Evolutionary conservation across 345 rosid genomes (phyloP).

Genomic region (Eucalyptus sp.): DNA sequence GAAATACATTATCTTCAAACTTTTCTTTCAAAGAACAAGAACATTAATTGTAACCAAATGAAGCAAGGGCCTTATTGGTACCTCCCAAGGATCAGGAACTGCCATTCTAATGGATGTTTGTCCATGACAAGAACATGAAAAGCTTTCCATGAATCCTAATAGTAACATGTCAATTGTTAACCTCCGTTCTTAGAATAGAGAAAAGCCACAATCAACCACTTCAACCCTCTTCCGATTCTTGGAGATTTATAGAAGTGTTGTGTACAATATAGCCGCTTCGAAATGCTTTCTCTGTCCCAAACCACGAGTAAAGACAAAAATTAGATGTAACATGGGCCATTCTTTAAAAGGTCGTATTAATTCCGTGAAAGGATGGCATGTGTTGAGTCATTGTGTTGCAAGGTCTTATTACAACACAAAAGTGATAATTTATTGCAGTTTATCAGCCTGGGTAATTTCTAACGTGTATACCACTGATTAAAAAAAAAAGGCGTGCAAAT

Average conservation of each 20-base stretch:
- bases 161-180: not conserved
- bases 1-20: not conserved
- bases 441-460: not conserved
- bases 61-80: not conserved
- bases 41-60: not conserved
- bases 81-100: no score
- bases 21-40: not conserved
- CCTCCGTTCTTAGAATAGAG: not conserved
- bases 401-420: not conserved
- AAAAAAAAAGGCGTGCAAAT: not conserved
- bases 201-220: not conserved
- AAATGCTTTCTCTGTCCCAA: not conserved
- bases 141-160: not conserved
- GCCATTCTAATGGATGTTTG: not conserved
- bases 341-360: not conserved
- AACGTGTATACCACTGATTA: not conserved
- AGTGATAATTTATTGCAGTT: not conserved
- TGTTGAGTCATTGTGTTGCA: not conserved
- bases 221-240: not conserved
- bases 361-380: not conserved
- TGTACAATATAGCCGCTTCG: not conserved
- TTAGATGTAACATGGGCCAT: no score
- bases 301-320: not conserved
- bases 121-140: no score
- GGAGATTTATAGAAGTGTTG: not conserved